Conservation (phyloP, 495 filamentous ascomycete genomes). For the Neurospora sp. region DNA sequence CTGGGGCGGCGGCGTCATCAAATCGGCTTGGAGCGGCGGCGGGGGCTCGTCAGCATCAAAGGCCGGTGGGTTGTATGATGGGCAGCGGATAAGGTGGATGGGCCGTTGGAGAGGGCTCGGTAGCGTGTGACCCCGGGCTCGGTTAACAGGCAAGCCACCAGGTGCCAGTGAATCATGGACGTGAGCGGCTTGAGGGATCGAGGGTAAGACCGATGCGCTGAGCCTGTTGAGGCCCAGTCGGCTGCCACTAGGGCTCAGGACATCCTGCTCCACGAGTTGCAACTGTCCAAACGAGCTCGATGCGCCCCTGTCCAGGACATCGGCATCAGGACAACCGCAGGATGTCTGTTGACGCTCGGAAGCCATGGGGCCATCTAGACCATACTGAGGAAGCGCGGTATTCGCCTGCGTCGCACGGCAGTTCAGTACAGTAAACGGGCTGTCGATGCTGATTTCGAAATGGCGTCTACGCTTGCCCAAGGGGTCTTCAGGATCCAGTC, state of each 20-base stretch:
- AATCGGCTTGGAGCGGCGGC: slow-evolving; percentile 30
- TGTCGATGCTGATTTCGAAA: slow-evolving; percentile 98
- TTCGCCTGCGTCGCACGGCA: slow-evolving; percentile 90
- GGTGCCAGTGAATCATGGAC: slow-evolving; percentile 6
- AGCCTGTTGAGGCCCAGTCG: slow-evolving; percentile 14
- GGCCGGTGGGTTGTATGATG: slow-evolving; percentile 81
- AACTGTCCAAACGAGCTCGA: slow-evolving; percentile 20
- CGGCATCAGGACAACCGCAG: slow-evolving; percentile 71
- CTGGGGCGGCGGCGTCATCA: slow-evolving; percentile 77
- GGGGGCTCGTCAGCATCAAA: slow-evolving; percentile 87
- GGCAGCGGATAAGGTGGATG: slow-evolving; percentile 80
- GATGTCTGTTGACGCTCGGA: slow-evolving; percentile 39
- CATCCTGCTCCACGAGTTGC: slow-evolving; percentile 17
- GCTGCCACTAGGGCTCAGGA: slow-evolving; percentile 2
- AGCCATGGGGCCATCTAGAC: slow-evolving; percentile 41
- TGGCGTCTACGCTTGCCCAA: slow-evolving; percentile 70
- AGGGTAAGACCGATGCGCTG: slow-evolving; percentile 9
- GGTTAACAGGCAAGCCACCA: slow-evolving; percentile 1
- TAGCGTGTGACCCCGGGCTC: slow-evolving; percentile 1
- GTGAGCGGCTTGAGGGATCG: slow-evolving; percentile 21
- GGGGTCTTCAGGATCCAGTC: slow-evolving; percentile 70
- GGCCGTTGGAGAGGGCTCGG: slow-evolving; percentile 40
- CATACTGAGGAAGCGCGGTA: slow-evolving; percentile 78
- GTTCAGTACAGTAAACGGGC: slow-evolving; percentile 89
- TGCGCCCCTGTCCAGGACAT: slow-evolving; percentile 31